These are phyloP conservation scores for Laguncularia racemosa DNA, from an alignment of 345 rosid genomes.

Conservation along the genomic window DNA sequence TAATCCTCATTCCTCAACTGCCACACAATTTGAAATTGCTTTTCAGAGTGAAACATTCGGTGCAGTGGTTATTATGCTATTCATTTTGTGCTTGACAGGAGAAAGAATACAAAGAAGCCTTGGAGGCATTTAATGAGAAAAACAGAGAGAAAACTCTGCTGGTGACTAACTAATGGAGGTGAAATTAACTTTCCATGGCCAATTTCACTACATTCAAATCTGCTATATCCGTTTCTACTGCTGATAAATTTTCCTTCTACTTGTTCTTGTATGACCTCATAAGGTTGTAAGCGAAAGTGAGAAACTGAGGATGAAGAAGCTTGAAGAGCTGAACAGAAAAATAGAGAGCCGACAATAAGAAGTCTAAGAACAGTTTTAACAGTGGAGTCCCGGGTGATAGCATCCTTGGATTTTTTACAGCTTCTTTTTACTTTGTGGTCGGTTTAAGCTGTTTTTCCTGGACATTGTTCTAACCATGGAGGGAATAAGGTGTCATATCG, in stretches of 20 bases:
- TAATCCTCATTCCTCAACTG: neutral
- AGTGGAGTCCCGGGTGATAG: constrained; percentile 7
- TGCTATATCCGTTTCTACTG: neutral
- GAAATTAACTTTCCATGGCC: neutral
- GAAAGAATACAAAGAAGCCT: constrained; percentile 79
- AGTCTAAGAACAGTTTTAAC: constrained; percentile 4
- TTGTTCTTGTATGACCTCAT: constrained; percentile 2
- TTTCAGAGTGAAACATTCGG: neutral
- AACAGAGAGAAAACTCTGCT: constrained; percentile 72
- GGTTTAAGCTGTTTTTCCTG: too few species aligned
- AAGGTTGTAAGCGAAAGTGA: constrained; percentile 87
- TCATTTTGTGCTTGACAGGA: constrained; percentile 36
- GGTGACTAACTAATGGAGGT: constrained; percentile 82
- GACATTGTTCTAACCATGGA: too few species aligned
- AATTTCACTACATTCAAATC: neutral
- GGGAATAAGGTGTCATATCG: too few species aligned
- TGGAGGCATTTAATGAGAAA: constrained; percentile 85
- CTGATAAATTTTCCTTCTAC: neutral
- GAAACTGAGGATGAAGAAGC: constrained; percentile 70
- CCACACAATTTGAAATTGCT: too few species aligned
- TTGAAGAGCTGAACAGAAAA: constrained; percentile 77
- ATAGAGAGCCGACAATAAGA: constrained; percentile 34
- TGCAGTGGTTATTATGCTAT: neutral
- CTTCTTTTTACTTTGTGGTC: too few species aligned
- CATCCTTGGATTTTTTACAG: neutral